Base-by-base conservation (phyloP, 2,329 filamentous ascomycete genomes). In the Catunica adiposa region DNA sequence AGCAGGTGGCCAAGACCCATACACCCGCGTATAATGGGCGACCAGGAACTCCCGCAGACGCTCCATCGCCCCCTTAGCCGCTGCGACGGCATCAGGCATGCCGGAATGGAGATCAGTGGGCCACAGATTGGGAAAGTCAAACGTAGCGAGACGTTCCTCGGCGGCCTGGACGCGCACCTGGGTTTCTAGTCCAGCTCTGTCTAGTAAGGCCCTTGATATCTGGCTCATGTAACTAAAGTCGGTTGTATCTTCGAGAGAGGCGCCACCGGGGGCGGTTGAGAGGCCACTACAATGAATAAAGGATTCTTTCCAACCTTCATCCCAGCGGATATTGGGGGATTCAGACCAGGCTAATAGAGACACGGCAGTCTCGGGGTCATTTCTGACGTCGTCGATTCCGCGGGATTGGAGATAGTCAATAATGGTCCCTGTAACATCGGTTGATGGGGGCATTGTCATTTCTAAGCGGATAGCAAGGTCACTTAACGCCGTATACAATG, bases 261-360 rank as follows among this genome's bases (percentile, higher is more conserved):
- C 47, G 47, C 64, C 70, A 63, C 75, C 80, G 44, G 5, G 20
- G 11, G 34, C 7, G 23, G 17, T 52, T n/a, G 34, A 17, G 74
- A 84, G 79, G 25, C 83, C 83, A 2, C 76, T 76, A 60, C 78
- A 78, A 63, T 87, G 83, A 5, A 79, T 70, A 61, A 84, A 87
- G 25, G 75, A 74, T 64, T 86, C 82, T 15, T 76, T 72, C 73
- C 82, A 87, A 1, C 82, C 80, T 60, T 82, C 77, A 47, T 79
- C 73, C 80, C 82, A 84, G 3, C 72, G 72, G 7, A 85, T 76
- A 17, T 70, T 73, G 1, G 74, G 70, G n/a, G 71, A 71, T 61
- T 86, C 83, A 1, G 79, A 75, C 78, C 81, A 86, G 0, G 78
- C 76, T 3, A 87, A 69, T 15, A 86, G 67, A 0, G 77, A 75